Evolutionary conservation across 805 yeast species (phyloP), one percentile per base, ranked within the genome.

Genomic region (Candida schatavii): DNA sequence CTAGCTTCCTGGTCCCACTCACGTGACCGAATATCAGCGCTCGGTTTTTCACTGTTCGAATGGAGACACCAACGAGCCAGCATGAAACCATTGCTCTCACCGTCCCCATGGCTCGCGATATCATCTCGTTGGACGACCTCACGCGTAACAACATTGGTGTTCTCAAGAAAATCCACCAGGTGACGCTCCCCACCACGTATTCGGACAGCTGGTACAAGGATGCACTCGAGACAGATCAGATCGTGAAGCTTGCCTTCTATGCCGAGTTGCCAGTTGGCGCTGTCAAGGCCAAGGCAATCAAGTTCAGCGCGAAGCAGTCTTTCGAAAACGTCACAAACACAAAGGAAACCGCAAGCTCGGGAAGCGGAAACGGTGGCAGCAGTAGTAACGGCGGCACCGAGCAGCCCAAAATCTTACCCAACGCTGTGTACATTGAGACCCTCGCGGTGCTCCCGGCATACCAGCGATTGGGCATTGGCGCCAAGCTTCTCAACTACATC

Each of bases 211-310:
- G 83, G 74, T 80, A 81, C 47, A 50, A 68, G 23, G 72, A 72
- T 18, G 64, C 78, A 11, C 58, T 73, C 20, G 64, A 70, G 2
- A 54, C 69, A 1, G 79, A 70, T 19, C 81, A 79, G 22, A 63
- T 83, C 26, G 72, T 74, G 26, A 74, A 81, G 54, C 64, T 81
- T 42, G 85, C 83, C 0, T 85, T 71, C 62, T 84, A 73, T 60
- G 76, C 83, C 37, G 96, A 85, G 54, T 76, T 85, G 4, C 88
- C 96, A 5, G 91, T 88, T 3, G 96, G 93, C 13, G 83, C 81
- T 3, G 65, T 88, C 37, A 80, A 81, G 46, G 83, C 85, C 42
- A 72, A 68, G 49, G 61, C 71, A 6, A 63, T 74, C 40, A 70
- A 72, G 43, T 38, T 38, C 20, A 27, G 35, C 6, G 19, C 41